phyloP scores from a whole-genome alignment of 169 alveolate genomes.

The Plasmodium knowlesi region DNA sequence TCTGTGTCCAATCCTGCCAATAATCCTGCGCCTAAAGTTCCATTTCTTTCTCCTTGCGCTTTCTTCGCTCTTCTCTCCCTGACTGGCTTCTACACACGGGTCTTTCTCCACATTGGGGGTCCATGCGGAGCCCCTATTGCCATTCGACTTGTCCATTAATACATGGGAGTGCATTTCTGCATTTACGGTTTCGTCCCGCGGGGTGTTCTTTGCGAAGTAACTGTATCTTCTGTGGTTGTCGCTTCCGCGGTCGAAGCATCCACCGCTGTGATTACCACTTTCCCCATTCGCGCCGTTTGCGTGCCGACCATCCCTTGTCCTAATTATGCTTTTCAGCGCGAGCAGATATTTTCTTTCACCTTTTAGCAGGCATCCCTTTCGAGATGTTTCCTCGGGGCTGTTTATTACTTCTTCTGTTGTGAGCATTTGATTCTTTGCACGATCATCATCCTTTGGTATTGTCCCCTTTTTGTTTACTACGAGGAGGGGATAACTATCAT shows the following conservation, averaged over 20 bases:
- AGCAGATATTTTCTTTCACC: constrained; percentile 2
- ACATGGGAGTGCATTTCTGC: neutral
- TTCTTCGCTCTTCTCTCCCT: neutral
- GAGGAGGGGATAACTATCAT: neutral
- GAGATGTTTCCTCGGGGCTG: neutral
- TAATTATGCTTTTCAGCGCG: constrained; percentile 26
- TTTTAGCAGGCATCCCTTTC: neutral
- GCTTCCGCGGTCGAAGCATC: neutral
- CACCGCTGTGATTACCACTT: neutral
- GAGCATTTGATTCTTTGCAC: neutral
- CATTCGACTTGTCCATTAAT: neutral
- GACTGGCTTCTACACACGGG: neutral
- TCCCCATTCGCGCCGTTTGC: neutral
- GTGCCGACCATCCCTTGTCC: neutral
- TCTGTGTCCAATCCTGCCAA: neutral
- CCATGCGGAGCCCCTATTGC: neutral
- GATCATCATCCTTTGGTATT: neutral
- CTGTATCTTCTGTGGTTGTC: neutral
- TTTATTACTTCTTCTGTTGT: neutral
- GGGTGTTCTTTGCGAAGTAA: neutral
- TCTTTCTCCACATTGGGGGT: neutral
- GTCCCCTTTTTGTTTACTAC: neutral
- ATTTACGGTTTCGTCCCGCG: neutral
- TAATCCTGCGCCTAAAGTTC: neutral
- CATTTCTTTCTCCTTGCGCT: constrained; percentile 14